These are phyloP conservation scores for Immersiella caudata DNA, from an alignment of 495 filamentous ascomycete species.

Conservation along the genomic window DNA sequence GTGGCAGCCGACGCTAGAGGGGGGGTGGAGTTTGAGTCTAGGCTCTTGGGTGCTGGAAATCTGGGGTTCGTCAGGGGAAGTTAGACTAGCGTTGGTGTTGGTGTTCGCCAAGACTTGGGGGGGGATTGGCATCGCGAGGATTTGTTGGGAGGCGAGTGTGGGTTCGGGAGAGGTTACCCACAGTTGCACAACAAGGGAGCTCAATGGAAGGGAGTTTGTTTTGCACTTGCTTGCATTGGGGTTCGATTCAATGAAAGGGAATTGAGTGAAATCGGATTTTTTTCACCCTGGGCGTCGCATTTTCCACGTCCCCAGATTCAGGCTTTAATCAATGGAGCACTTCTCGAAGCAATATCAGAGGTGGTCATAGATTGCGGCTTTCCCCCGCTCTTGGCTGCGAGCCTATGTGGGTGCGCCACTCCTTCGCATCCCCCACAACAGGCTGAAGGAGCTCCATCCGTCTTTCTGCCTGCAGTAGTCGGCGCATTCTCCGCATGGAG, in stretches of 20 bases:
- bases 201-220: no score
- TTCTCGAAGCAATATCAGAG: background rate
- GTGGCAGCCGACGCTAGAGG: background rate
- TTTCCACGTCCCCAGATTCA: background rate
- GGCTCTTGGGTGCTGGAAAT: background rate
- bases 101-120: background rate
- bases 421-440: conserved; percentile 9
- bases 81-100: background rate
- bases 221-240: no score
- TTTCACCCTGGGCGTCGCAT: background rate
- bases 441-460: conserved; percentile 1
- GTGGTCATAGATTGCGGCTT: background rate
- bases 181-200: background rate
- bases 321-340: background rate
- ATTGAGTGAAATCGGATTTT: background rate
- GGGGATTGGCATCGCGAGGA: background rate
- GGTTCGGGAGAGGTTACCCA: background rate
- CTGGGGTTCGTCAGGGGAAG: background rate
- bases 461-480: background rate
- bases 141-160: no score
- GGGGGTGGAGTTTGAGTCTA: background rate
- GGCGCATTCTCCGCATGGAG: conserved; percentile 1
- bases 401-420: no score
- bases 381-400: conserved; percentile 10
- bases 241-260: background rate